Evolutionary conservation across 768 basidiomycete genomes (phyloP).

Genomic region (Podaxis carcinomalis): DNA sequence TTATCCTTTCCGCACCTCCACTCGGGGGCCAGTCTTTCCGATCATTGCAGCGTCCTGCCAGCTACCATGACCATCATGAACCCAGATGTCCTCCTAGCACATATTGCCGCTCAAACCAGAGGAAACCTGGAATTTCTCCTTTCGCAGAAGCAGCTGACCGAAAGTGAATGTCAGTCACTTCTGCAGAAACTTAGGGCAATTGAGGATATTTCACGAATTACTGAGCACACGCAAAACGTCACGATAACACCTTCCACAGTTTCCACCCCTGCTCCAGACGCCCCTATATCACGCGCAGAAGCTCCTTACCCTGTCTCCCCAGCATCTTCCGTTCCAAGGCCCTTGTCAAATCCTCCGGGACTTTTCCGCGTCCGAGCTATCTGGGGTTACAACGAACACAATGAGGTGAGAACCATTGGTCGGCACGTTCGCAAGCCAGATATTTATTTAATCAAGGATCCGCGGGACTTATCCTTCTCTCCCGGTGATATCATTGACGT

Average conservation of each 20-base stretch:
- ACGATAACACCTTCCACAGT: neutral
- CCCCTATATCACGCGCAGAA: neutral
- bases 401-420: conserved; percentile 31
- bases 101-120: conserved; percentile 51
- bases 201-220: neutral
- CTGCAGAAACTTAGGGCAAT: conserved; percentile 34
- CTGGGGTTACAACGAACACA: conserved; percentile 65
- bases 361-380: conserved; percentile 45
- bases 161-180: conserved; percentile 41
- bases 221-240: neutral
- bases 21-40: neutral
- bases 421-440: neutral
- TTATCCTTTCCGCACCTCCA: neutral
- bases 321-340: conserved; percentile 12
- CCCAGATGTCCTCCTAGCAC: conserved; percentile 28
- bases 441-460: conserved; percentile 40
- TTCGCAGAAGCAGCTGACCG: conserved; percentile 41
- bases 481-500: conserved; percentile 75
- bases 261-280: neutral
- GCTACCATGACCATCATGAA: neutral
- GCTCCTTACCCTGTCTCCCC: neutral
- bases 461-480: conserved; percentile 69
- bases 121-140: conserved; percentile 53
- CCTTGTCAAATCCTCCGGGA: conserved; percentile 18
- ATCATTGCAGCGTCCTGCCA: neutral